phyloP scores from a whole-genome alignment of 169 alveolate species.

The Theileria parva region DNA sequence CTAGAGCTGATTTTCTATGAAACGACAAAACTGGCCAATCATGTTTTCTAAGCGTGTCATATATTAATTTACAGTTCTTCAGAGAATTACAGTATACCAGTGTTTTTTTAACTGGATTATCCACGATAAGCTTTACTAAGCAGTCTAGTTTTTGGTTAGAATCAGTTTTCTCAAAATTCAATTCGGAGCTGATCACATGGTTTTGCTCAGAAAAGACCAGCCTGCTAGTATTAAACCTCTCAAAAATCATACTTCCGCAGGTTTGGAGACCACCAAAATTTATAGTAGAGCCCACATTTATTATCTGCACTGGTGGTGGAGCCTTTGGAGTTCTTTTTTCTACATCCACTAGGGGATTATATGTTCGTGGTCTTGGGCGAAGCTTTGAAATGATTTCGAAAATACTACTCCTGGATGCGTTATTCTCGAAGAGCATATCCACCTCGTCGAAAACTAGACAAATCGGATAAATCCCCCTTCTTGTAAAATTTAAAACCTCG shows the following conservation, averaged over 20 bases:
- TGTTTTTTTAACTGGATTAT: conserved; percentile 45
- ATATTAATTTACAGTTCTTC: conserved; percentile 8
- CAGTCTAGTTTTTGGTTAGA: conserved; percentile 9
- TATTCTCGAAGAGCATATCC: conserved; percentile 73
- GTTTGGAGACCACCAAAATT: conserved; percentile 74
- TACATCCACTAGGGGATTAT: conserved; percentile 63
- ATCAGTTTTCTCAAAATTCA: neutral
- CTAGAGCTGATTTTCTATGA: conserved; percentile 69
- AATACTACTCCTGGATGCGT: conserved; percentile 72
- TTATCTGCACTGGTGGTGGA: conserved; percentile 68
- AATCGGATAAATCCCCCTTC: conserved; percentile 60
- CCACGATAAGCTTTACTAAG: conserved; percentile 34
- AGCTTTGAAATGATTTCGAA: conserved; percentile 67
- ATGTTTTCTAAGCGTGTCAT: conserved; percentile 29
- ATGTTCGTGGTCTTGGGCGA: conserved; percentile 70
- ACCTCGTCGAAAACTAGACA: conserved; percentile 76
- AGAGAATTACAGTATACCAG: conserved; percentile 25
- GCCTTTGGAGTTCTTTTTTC: neutral
- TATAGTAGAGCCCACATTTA: conserved; percentile 71
- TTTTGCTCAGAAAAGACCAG: conserved; percentile 19
- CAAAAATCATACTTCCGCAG: conserved; percentile 72
- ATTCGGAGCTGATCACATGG: conserved; percentile 22
- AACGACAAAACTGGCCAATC: conserved; percentile 75
- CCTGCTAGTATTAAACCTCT: conserved; percentile 64
- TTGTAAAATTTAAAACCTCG: conserved; percentile 35